A percentile compares a stretch with the other conserved stretches of the same genome.
Evolutionary conservation across 1,139 yeast species (phyloP).

Genomic region (Nakaseomyces uthaithaninus): DNA sequence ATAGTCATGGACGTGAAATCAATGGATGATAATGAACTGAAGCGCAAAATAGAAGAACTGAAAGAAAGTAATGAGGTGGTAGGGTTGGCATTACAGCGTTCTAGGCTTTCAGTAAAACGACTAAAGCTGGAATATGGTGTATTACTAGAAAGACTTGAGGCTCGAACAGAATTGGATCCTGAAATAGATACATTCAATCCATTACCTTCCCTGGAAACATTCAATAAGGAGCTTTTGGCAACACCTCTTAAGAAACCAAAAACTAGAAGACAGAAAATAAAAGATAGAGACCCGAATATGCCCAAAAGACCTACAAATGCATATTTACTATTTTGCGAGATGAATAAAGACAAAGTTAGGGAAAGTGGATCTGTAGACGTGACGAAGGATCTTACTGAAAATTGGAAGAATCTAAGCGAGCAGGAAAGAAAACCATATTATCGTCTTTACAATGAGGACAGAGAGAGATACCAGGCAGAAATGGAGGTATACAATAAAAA

Average conservation of each 20-base stretch:
- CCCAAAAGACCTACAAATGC: conserved; percentile 91
- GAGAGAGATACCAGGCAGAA: conserved; percentile 64
- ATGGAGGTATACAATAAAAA: conserved; percentile 51
- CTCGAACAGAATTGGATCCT: conserved; percentile 36
- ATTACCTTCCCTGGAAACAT: conserved; percentile 27
- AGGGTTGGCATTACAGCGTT: conserved; percentile 69
- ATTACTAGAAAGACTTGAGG: conserved; percentile 71
- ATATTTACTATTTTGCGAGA: conserved; percentile 76
- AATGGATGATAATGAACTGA: conserved; percentile 44
- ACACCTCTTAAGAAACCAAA: conserved; percentile 27
- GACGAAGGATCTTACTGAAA: conserved; percentile 71
- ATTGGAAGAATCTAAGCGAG: conserved; percentile 71
- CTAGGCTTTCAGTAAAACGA: conserved; percentile 69
- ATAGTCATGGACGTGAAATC: conserved; percentile 1
- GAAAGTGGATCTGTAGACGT: conserved; percentile 54
- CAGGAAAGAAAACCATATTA: conserved; percentile 69
- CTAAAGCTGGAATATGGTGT: conserved; percentile 75
- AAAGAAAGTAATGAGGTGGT: conserved; percentile 76
- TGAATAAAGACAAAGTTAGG: conserved; percentile 68
- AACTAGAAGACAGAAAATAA: conserved; percentile 30
- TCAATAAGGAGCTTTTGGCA: conserved; percentile 24
- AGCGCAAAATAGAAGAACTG: conserved; percentile 61
- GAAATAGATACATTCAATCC: conserved; percentile 27
- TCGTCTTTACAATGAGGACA: conserved; percentile 71
- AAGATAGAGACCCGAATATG: conserved; percentile 63